Base-by-base conservation (phyloP, 1,284 basidiomycete genomes). In the Sparassis latifolia region DNA sequence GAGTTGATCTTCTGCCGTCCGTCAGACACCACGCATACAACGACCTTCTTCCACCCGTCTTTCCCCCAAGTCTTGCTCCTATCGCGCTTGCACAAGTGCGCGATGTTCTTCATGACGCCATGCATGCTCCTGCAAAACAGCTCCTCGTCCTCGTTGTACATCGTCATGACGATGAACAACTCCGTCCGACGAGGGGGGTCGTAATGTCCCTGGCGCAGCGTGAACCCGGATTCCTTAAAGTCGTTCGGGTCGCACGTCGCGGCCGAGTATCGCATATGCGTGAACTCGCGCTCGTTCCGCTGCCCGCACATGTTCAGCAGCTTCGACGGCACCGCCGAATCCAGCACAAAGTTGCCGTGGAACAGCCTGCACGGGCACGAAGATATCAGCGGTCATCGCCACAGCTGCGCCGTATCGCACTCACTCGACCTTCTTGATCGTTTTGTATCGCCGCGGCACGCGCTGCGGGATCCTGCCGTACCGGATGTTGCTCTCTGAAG, bases 31-130 rank as follows among this genome's bases (percentile, higher is more conserved):
- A 74, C 72, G 55, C 72, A 76, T n/a, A 77, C 68, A 5, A 76
- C 75, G 29, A 85, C 90, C 78, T 97, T 97, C 75, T 97, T 96
- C 95, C 95, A 97, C 0, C 94, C 93, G 0, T 97, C 92, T 65
- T 91, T 88, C 1, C 93, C 93, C 95, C 95, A 97, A 1, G 88
- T 97, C 75, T 91, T 92, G 59, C 85, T 89, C 49, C 89, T 70
- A 42, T 87, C 86, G 27, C 92, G 75, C 58, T 85, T 87, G 66
- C 89, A 93, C 53, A 95, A 67, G 64, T 91, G 86, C 10, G 81
- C 82, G 47, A 92, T 77, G 61, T 94, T 94, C 73, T 86, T 91
- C 72, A 96, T 92, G 10, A 96, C 87, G 51, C 92, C 92, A 59
- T 93, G 85, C 90, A 96, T 93, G 0, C 92, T 92, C 42, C 92